Evolutionary conservation across 306 rosid genomes (phyloP).

Genomic region (Corylus americana): DNA sequence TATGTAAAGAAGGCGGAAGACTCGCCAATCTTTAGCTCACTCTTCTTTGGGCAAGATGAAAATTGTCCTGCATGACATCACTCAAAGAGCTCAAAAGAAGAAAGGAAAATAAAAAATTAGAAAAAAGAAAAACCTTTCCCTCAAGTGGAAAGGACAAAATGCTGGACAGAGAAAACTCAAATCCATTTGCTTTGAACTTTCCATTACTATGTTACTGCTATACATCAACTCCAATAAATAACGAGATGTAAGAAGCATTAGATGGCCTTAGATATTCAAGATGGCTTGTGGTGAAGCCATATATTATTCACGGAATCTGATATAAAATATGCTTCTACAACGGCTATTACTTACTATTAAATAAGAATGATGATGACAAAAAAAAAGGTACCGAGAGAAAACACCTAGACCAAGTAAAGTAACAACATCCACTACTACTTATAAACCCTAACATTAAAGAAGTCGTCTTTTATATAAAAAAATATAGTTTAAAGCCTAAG

Average conservation of each 20-base stretch:
- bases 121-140: not conserved
- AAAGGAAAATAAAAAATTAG: constrained; percentile 10
- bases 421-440: not conserved
- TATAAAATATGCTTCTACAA: no score
- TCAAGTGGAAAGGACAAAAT: no score
- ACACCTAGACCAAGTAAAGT: not conserved
- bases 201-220: not conserved
- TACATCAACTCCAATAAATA: no score
- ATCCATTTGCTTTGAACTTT: not conserved
- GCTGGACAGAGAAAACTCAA: no score
- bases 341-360: no score
- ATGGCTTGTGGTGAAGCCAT: no score
- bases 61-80: constrained; percentile 45
- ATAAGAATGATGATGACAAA: no score
- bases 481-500: not conserved
- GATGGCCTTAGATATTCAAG: no score
- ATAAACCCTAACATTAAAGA: not conserved
- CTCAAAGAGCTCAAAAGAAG: constrained; percentile 9
- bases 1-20: constrained; percentile 95
- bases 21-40: constrained; percentile 86
- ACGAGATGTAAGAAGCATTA: no score
- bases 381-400: no score
- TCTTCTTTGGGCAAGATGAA: constrained; percentile 72
- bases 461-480: not conserved
- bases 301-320: no score